Conservation (phyloP, 2,329 filamentous ascomycete species). For the Botryosphaeria dothidea region DNA sequence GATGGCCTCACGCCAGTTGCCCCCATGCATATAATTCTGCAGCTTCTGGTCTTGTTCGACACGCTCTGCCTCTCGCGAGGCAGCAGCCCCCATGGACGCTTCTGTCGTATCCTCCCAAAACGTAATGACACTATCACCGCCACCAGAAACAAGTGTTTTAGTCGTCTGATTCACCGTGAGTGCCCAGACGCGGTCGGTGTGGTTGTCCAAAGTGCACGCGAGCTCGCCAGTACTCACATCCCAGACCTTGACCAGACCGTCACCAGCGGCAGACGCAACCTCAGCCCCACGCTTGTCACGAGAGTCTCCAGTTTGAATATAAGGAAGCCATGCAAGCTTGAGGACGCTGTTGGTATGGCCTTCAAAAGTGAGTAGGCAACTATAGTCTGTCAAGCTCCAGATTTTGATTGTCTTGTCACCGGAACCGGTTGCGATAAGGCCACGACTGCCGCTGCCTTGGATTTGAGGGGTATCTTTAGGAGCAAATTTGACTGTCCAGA, state of each 20-base stretch:
- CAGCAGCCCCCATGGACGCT: constrained; percentile 73
- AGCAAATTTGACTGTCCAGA: constrained; percentile 93
- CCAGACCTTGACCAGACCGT: constrained; percentile 97
- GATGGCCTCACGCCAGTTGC: constrained; percentile 90
- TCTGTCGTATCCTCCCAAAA: constrained; percentile 95
- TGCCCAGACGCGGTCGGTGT: constrained; percentile 94
- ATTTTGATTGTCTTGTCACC: constrained; percentile 96
- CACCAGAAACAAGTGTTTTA: constrained; percentile 81
- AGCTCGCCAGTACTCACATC: constrained; percentile 81
- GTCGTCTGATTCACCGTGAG: constrained; percentile 66
- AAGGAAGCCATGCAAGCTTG: constrained; percentile 84
- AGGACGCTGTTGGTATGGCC: constrained; percentile 94
- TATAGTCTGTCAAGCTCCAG: constrained; percentile 91
- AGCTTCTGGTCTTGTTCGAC: constrained; percentile 94
- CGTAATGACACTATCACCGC: constrained; percentile 87
- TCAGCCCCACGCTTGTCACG: constrained; percentile 62
- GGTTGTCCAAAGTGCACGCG: constrained; percentile 91
- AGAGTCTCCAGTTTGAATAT: constrained; percentile 38
- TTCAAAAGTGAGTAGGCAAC: constrained; percentile 89
- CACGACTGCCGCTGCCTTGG: constrained; percentile 64
- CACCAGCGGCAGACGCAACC: constrained; percentile 84
- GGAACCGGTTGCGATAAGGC: constrained; percentile 83
- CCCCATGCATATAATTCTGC: constrained; percentile 85
- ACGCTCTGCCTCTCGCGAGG: constrained; percentile 72
- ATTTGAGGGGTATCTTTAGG: constrained; percentile 70